phyloP scores from a whole-genome alignment of 192 early-diverging fungal species.

The Spizellomyces sp. region DNA sequence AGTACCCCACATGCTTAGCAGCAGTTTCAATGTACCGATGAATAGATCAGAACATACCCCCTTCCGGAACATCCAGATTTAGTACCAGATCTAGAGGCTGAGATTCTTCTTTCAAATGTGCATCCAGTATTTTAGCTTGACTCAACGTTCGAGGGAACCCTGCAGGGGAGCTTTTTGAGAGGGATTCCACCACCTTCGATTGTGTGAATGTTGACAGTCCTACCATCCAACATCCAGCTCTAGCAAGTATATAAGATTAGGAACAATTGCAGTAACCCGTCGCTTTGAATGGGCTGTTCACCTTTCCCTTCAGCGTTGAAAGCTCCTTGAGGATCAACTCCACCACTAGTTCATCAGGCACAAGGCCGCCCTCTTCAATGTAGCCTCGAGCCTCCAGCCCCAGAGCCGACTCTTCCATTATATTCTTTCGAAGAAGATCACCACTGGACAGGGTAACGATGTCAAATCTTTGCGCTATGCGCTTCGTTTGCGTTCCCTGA shows the following conservation, averaged over 20 bases:
- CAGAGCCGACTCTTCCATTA: constrained; percentile 61
- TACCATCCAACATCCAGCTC: constrained; percentile 81
- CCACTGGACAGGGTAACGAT: constrained; percentile 77
- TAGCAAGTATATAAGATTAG: constrained; percentile 14
- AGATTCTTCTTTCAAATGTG: constrained; percentile 49
- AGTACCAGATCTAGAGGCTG: constrained; percentile 83
- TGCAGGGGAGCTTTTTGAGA: not conserved
- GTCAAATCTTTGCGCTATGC: constrained; percentile 70
- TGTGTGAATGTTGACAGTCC: too few relatives aligned
- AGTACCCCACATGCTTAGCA: constrained; percentile 7
- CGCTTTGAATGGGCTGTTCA: not conserved
- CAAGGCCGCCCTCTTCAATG: constrained; percentile 55
- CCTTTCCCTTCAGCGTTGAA: constrained; percentile 41
- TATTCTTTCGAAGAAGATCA: constrained; percentile 84
- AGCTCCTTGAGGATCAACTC: constrained; percentile 67
- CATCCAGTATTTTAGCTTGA: constrained; percentile 79
- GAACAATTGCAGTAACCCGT: not conserved
- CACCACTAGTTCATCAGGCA: constrained; percentile 73
- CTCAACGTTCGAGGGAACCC: constrained; percentile 82
- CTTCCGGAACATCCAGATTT: constrained; percentile 88
- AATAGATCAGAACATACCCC: constrained; percentile 20
- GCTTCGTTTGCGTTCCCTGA: constrained; percentile 91
- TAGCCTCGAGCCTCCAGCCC: constrained; percentile 50
- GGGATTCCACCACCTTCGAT: too few relatives aligned
- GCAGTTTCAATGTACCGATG: not conserved